Base-by-base conservation (phyloP, 257 asterid species). In the Ligustrum vulgare region DNA sequence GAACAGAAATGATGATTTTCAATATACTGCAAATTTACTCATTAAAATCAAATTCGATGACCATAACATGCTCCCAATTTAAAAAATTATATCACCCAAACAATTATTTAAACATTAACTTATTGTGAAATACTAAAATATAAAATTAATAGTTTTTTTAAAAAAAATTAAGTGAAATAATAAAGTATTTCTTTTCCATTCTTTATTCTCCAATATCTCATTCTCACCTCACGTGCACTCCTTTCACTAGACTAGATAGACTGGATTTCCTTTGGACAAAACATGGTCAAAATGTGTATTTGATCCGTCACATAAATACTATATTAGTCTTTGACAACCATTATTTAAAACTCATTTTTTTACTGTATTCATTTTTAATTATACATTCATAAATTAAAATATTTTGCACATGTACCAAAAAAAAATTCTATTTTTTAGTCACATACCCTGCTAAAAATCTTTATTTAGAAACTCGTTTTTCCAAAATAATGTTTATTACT, bases 191-290 rank as follows among this genome's bases (percentile, higher is more conserved):
- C n/a, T 41, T 41, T 41, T 11, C 11, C 51, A 43, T 18, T 45
- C 54, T 13, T 45, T 45, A 45, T 45, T 45, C 18, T 45, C n/a
- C 54, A 45, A 45, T 45, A 45, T 45, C n/a, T 45, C 56, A 6
- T 54, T 16, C 10, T n/a, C 63, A 54, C 63, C 63, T 54, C 63
- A 54, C 63, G 63, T 54, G 63, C 63, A 54, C 63, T 54, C 63
- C n/a, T 54, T 54, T 54, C 63, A 54, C 63, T 54, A n/a, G 28
- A 18, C 62, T 51, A 51, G 25, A 51, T 51, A 16, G 23, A 51
- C 10, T 18, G 62, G 62, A 18, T 51, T 51, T 18, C 62, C 62
- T 51, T 16, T 5, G 9, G 60, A 51, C 62, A 51, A 51, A 51
- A 51, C 10, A 51, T 51, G 62, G 63, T 54, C 63, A 54, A 54